Evolutionary conservation across 2,329 filamentous ascomycete species (phyloP).

Genomic region (Colletotrichum falcatum): DNA sequence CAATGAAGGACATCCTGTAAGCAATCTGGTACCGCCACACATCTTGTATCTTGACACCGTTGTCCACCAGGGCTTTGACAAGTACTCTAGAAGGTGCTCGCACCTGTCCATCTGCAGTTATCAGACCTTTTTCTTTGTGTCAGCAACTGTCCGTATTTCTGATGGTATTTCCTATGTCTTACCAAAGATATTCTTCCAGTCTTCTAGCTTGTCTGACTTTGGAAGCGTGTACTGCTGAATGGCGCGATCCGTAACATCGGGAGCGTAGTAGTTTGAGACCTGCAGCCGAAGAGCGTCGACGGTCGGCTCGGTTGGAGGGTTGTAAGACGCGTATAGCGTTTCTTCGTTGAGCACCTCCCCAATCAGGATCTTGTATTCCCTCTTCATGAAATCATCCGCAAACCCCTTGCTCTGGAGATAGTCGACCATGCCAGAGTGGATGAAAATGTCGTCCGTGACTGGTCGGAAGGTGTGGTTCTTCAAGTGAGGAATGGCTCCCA

Average conservation of each 20-base stretch:
- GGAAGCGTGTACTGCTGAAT: conserved; percentile 53
- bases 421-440: conserved; percentile 52
- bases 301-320: conserved; percentile 49
- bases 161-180: not conserved
- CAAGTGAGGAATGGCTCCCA: conserved; percentile 51
- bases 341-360: conserved; percentile 59
- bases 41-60: conserved; percentile 50
- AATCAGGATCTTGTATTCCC: conserved; percentile 53
- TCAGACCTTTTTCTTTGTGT: conserved; percentile 35
- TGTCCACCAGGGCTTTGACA: conserved; percentile 46
- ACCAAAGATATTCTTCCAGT: conserved; percentile 55
- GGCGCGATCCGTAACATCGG: conserved; percentile 51
- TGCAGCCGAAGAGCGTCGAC: conserved; percentile 52
- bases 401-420: conserved; percentile 54
- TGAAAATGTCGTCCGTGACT: conserved; percentile 56
- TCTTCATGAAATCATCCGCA: conserved; percentile 51
- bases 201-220: conserved; percentile 45
- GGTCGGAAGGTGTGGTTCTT: conserved; percentile 60
- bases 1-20: conserved; percentile 57
- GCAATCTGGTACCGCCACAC: conserved; percentile 58
- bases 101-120: conserved; percentile 56
- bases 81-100: conserved; percentile 52
- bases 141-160: not conserved
- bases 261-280: conserved; percentile 58
- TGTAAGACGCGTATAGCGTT: conserved; percentile 56